Evolutionary conservation across 176 grass and related monocot species (phyloP), one percentile per base, ranked within the genome.

Genomic region (Phoenix roebelenii): DNA sequence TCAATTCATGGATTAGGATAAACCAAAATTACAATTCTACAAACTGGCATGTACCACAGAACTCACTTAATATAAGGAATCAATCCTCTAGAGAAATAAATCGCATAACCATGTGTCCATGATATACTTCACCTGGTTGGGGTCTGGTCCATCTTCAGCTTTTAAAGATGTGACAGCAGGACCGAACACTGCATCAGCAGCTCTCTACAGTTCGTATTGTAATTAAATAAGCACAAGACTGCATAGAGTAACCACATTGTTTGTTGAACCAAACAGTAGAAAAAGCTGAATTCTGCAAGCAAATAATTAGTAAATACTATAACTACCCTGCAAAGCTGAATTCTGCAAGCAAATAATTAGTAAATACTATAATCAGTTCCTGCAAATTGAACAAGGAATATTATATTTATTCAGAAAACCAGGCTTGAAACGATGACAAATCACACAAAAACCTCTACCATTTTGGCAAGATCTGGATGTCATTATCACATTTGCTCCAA

Each of bases 401-500:
- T 39, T 55, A 72, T 25, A 24, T 44, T 57, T 65, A 28, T 52
- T 54, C 15, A 51, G n/a, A 5, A 49, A 57, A 66, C 29, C 49
- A 20, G 26, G 53, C 71, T 53, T 59, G 30, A 28, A 64, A 12
- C 59, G 0, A 73, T 61, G 19, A 49, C 52, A 15, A 25, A 25
- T 25, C 24, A 25, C 24, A 25, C 3, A 3, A 25, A 25, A 25
- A 25, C 1, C 24, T 3, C 24, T 70, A 97, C 92, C 92, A 80
- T 97, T 97, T 77, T 66, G 76, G 76, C 92, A 97, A 26, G 81
- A 90, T 66, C 80, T 78, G 66, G 92, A 77, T 82, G 81, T 97
- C 92, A 97, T 85, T 79, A 91, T 77, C 56, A 97, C 92, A 85
- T 91, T 81, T 55, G 87, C 87, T 72, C 92, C 92, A 57, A 97